Conservation (phyloP, 1,284 basidiomycete species). For the Cystobasidium pallidum region DNA sequence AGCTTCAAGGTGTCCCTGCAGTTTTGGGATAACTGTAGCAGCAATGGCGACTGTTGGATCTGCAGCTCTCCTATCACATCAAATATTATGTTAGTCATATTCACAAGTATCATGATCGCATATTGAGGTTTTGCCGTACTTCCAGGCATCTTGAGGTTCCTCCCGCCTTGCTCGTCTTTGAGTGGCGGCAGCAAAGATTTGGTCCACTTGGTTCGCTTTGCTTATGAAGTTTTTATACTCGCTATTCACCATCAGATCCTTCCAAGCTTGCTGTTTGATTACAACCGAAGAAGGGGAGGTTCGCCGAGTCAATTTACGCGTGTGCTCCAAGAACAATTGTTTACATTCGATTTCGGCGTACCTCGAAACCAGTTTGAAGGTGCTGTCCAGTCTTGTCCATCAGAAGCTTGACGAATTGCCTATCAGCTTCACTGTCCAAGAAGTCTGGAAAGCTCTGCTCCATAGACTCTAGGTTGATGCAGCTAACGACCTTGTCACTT, state of each 20-base stretch:
- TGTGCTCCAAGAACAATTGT: background rate
- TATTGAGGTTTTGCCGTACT: background rate
- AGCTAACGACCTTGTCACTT: constrained; percentile 19
- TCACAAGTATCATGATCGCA: background rate
- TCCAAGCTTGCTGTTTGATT: constrained; percentile 27
- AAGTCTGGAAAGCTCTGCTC: constrained; percentile 43
- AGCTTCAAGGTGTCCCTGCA: constrained; percentile 31
- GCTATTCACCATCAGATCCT: constrained; percentile 35
- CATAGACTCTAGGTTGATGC: constrained; percentile 33
- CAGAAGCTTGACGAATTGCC: constrained; percentile 30
- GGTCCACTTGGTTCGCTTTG: constrained; percentile 27
- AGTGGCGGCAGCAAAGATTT: constrained; percentile 23
- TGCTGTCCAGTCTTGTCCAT: constrained; percentile 35
- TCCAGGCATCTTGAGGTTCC: constrained; percentile 42
- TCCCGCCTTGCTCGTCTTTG: constrained; percentile 20
- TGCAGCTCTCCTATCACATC: constrained; percentile 10
- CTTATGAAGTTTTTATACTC: constrained; percentile 25
- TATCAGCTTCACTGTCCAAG: constrained; percentile 25
- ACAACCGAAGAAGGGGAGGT: background rate
- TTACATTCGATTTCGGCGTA: constrained; percentile 20
- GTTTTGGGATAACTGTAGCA: constrained; percentile 26
- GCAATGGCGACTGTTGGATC: constrained; percentile 32
- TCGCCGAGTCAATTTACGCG: background rate
- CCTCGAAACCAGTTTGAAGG: constrained; percentile 35
- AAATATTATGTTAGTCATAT: background rate